phyloP scores from a whole-genome alignment of 208 protist genomes.

The Acanthamoeba lenticulata region DNA sequence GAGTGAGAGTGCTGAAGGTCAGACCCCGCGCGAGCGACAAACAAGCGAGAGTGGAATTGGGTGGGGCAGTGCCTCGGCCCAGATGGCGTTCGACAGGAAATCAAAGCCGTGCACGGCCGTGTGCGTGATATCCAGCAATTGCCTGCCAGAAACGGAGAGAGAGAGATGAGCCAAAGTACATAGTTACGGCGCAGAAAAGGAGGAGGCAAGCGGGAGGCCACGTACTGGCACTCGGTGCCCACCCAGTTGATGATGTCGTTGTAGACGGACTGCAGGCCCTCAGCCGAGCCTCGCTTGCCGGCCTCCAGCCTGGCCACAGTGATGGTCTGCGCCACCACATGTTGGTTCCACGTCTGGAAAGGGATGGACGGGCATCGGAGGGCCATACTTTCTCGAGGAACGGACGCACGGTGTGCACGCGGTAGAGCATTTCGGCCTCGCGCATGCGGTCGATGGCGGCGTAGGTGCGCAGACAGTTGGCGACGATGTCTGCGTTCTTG shows the following conservation, averaged over 20 bases:
- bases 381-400: slow-evolving; percentile 38
- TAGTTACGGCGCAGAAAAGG: not conserved
- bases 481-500: slow-evolving; percentile 58
- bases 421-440: slow-evolving; percentile 42
- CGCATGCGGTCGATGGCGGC: slow-evolving; percentile 36
- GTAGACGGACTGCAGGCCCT: slow-evolving; percentile 4
- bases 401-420: not conserved
- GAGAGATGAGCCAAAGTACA: not conserved
- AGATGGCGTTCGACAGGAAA: slow-evolving; percentile 44
- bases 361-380: not conserved
- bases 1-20: no score
- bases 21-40: no score
- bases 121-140: slow-evolving; percentile 45
- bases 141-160: not conserved
- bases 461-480: slow-evolving; percentile 56
- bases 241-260: slow-evolving; percentile 50
- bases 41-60: not conserved
- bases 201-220: not conserved
- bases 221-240: slow-evolving; percentile 26
- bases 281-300: slow-evolving; percentile 22
- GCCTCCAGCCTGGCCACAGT: not conserved
- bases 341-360: no score
- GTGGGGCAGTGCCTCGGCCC: not conserved
- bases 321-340: not conserved
- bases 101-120: slow-evolving; percentile 49